Conservation (phyloP, 2,329 filamentous ascomycete species). For the Alternaria sp. region DNA sequence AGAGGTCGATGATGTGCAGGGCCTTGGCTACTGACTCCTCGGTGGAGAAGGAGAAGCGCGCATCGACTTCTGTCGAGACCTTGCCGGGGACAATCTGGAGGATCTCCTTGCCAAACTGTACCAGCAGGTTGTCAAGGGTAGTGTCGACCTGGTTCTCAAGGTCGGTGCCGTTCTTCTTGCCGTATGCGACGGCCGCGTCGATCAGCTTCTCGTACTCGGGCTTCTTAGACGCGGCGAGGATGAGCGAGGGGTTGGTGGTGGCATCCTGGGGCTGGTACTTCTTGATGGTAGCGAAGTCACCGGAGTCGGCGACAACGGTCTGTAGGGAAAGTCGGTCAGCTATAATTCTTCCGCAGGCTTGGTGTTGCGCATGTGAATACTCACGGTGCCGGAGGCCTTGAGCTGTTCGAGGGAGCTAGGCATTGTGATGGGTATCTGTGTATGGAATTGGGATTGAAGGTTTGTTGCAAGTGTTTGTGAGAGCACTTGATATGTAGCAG, state of each 20-base stretch:
- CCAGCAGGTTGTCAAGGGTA: slow-evolving; percentile 90
- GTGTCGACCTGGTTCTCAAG: slow-evolving; percentile 85
- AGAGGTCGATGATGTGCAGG: slow-evolving; percentile 95
- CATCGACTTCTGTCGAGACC: slow-evolving; percentile 98
- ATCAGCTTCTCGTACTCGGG: slow-evolving; percentile 92
- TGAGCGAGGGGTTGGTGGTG: slow-evolving; percentile 98
- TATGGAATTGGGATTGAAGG: slow-evolving; percentile 19
- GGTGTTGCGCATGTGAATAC: slow-evolving; percentile 52
- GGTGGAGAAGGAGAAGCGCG: slow-evolving; percentile 93
- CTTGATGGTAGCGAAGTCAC: slow-evolving; percentile 83
- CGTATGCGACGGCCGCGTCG: slow-evolving; percentile 81
- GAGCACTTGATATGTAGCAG: slow-evolving; percentile 6
- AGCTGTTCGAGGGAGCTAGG: slow-evolving; percentile 92
- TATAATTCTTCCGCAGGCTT: slow-evolving; percentile 3
- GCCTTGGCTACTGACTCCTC: slow-evolving; percentile 93
- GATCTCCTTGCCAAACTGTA: slow-evolving; percentile 98
- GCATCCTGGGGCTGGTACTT: slow-evolving; percentile 99
- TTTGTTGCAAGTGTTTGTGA: neutral
- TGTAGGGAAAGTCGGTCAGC: slow-evolving; percentile 47
- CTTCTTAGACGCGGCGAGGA: slow-evolving; percentile 98
- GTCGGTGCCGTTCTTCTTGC: slow-evolving; percentile 73
- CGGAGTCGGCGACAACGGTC: slow-evolving; percentile 97
- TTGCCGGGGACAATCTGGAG: slow-evolving; percentile 96
- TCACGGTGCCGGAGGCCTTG: slow-evolving; percentile 94
- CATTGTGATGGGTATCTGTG: slow-evolving; percentile 61